Percentiles rank a stretch among this genome's conserved stretches.
These are phyloP conservation scores for Eimeria brunetti DNA, from an alignment of 169 alveolate genomes.

Conservation along the genomic window DNA sequence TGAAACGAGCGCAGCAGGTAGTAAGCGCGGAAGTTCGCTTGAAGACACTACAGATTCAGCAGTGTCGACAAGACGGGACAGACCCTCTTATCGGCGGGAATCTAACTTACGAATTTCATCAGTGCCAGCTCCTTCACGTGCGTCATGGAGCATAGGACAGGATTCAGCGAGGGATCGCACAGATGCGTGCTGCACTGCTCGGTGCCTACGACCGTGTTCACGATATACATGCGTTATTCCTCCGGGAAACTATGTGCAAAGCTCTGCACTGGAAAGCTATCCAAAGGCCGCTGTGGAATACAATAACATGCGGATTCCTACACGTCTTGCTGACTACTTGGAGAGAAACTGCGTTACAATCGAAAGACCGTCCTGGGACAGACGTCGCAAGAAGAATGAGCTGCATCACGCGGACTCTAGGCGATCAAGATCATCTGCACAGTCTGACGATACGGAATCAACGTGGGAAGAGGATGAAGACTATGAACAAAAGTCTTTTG, in stretches of 20 bases:
- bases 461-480: constrained; percentile 31
- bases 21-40: not conserved
- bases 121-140: constrained; percentile 4
- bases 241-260: not conserved
- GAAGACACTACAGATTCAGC: not conserved
- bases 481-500: not conserved
- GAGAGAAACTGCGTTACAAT: constrained; percentile 33
- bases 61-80: not conserved
- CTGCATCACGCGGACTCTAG: not conserved
- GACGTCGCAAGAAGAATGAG: not conserved
- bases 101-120: not conserved
- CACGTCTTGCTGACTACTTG: constrained; percentile 35
- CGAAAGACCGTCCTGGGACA: constrained; percentile 69
- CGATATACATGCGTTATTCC: constrained; percentile 9
- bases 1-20: not conserved
- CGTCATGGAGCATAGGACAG: constrained; percentile 1
- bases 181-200: constrained; percentile 5
- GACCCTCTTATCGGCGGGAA: not conserved
- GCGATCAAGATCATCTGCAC: constrained; percentile 31
- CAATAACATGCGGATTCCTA: constrained; percentile 72
- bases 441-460: constrained; percentile 47
- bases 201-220: constrained; percentile 22
- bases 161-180: not conserved
- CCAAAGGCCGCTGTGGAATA: constrained; percentile 32
- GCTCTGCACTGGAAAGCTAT: constrained; percentile 36